These are phyloP conservation scores for Sinapis alba DNA, from an alignment of 441 rosid genomes.

Conservation along the genomic window DNA sequence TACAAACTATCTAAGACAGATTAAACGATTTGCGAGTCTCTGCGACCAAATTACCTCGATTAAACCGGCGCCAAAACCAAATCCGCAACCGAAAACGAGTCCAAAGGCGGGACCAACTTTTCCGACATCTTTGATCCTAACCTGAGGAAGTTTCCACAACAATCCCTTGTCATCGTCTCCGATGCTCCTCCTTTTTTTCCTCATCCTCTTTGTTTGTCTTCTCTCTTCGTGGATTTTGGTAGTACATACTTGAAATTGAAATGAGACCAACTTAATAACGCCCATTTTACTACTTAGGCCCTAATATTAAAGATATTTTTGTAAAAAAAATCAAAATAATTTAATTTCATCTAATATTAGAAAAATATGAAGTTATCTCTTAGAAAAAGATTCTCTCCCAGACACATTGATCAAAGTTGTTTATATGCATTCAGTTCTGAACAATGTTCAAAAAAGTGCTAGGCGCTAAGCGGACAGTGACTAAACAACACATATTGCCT, in stretches of 20 bases:
- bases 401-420: too few species aligned
- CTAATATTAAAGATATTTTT: too few species aligned
- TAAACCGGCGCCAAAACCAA: conserved; percentile 81
- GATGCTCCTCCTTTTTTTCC: conserved; percentile 23
- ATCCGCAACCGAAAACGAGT: conserved; percentile 81
- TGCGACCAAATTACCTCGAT: conserved; percentile 56
- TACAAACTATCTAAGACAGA: neutral
- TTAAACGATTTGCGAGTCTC: neutral
- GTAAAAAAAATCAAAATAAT: too few species aligned
- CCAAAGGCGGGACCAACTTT: conserved; percentile 87
- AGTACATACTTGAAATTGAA: neutral
- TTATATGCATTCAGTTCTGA: too few species aligned
- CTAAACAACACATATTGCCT: too few species aligned
- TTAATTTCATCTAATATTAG: too few species aligned
- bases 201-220: conserved; percentile 14
- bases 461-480: too few species aligned
- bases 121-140: conserved; percentile 62
- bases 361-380: too few species aligned
- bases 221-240: conserved; percentile 7
- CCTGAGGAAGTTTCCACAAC: conserved; percentile 87
- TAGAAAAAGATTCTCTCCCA: too few species aligned
- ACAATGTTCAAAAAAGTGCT: too few species aligned
- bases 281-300: conserved; percentile 2
- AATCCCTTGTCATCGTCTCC: conserved; percentile 55
- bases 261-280: neutral